Evolutionary conservation across 129 eudicot genomes (phyloP).

Genomic region (Artemisia argyi): DNA sequence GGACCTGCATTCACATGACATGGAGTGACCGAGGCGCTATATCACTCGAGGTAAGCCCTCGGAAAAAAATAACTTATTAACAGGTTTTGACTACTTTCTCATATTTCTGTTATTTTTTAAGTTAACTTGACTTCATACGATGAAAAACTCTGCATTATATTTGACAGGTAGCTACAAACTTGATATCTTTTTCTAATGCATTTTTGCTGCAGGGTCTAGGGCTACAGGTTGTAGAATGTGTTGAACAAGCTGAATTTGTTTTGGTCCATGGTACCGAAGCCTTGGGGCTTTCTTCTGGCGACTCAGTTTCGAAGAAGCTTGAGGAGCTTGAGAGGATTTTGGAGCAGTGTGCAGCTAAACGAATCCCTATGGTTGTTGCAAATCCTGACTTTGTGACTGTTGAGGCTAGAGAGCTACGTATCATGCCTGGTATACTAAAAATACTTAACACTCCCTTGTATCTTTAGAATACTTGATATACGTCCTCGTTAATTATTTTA

Average conservation of each 20-base stretch:
- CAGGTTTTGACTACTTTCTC: neutral
- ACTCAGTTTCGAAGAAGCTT: slow-evolving; percentile 50
- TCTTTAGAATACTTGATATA: neutral
- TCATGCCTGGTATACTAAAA: slow-evolving; percentile 77
- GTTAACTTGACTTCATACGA: slow-evolving; percentile 11
- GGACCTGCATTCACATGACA: slow-evolving; percentile 87
- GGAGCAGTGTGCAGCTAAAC: slow-evolving; percentile 69
- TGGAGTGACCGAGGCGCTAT: slow-evolving; percentile 95
- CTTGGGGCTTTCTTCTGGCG: slow-evolving; percentile 80
- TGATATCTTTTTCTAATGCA: neutral
- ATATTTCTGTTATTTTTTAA: neutral
- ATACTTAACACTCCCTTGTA: neutral
- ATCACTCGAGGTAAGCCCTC: slow-evolving; percentile 65
- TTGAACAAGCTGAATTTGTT: slow-evolving; percentile 82
- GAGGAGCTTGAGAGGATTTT: slow-evolving; percentile 79
- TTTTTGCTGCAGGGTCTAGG: slow-evolving; percentile 67
- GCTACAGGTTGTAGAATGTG: slow-evolving; percentile 67
- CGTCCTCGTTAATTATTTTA: neutral
- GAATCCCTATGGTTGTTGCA: slow-evolving; percentile 94
- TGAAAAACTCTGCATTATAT: neutral
- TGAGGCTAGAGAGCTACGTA: slow-evolving; percentile 87
- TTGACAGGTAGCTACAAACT: neutral
- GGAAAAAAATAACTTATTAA: too few relatives aligned
- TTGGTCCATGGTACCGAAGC: slow-evolving; percentile 99
- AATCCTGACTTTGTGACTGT: slow-evolving; percentile 98